phyloP scores from a whole-genome alignment of 169 alveolate species.

The Cryptosporidium ryanae region DNA sequence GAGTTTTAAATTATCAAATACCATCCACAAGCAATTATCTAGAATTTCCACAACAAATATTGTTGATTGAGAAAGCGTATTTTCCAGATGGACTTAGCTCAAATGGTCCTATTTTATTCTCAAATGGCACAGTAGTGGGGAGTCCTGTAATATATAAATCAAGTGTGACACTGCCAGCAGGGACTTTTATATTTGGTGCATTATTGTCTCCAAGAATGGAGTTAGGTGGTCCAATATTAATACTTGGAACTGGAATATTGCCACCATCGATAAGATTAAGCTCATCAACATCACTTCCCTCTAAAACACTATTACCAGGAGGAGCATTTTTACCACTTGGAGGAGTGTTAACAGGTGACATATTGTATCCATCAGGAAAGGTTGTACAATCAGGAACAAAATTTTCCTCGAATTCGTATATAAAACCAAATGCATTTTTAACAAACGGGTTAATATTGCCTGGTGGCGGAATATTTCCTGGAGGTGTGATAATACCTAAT shows the following conservation, averaged over 20 bases:
- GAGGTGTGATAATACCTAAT: constrained; percentile 65
- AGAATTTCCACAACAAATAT: constrained; percentile 69
- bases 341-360: constrained; percentile 52
- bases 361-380: constrained; percentile 66
- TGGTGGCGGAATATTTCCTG: constrained; percentile 75
- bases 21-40: constrained; percentile 51
- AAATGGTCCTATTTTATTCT: constrained; percentile 58
- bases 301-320: constrained; percentile 60
- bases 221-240: constrained; percentile 32
- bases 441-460: constrained; percentile 59
- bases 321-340: constrained; percentile 73
- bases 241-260: constrained; percentile 45
- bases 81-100: constrained; percentile 63
- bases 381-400: constrained; percentile 55
- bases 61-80: constrained; percentile 30
- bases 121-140: constrained; percentile 60
- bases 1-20: constrained; percentile 53
- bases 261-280: constrained; percentile 67
- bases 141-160: constrained; percentile 46
- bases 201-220: constrained; percentile 33
- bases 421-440: constrained; percentile 57
- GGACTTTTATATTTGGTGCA: constrained; percentile 62
- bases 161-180: constrained; percentile 44
- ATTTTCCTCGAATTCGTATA: constrained; percentile 48
- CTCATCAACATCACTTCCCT: constrained; percentile 68